phyloP scores from a whole-genome alignment of 805 yeast genomes.

The Ascoidea tarda region DNA sequence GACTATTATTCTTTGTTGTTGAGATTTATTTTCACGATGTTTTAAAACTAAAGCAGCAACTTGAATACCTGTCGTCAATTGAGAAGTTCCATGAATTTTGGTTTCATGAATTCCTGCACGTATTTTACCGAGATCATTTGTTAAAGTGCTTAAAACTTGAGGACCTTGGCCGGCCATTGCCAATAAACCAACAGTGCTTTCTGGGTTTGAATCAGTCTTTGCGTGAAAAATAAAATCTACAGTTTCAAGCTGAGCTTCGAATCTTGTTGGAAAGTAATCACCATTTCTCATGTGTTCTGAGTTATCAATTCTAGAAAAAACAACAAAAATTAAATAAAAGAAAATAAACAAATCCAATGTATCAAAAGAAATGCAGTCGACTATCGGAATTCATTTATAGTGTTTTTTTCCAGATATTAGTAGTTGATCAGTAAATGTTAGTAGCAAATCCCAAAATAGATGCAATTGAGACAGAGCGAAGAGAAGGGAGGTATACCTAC shows the following conservation, averaged over 20 bases:
- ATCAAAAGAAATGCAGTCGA: not conserved
- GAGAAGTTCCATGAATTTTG: constrained; percentile 50
- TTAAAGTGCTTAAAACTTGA: constrained; percentile 76
- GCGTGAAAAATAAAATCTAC: constrained; percentile 77
- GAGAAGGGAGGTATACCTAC: not conserved
- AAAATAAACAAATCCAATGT: not conserved
- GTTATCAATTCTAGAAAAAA: constrained; percentile 47
- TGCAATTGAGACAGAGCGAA: not conserved
- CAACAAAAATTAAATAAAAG: constrained; percentile 1
- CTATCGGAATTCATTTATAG: constrained; percentile 14
- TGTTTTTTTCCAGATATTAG: no score
- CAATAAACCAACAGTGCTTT: constrained; percentile 83
- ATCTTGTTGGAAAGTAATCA: constrained; percentile 78
- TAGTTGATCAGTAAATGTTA: not conserved
- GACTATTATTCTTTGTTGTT: constrained; percentile 76
- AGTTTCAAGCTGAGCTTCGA: constrained; percentile 85
- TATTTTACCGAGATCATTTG: constrained; percentile 77
- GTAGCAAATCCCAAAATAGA: not conserved
- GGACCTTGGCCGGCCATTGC: constrained; percentile 82
- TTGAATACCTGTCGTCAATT: constrained; percentile 74
- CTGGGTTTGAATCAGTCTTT: constrained; percentile 83
- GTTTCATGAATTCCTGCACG: constrained; percentile 59
- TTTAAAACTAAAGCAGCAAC: constrained; percentile 89
- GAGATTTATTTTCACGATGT: constrained; percentile 90
- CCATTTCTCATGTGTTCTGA: constrained; percentile 95